Evolutionary conservation across 129 eudicot species (phyloP).

Genomic region (Silybum marianum): DNA sequence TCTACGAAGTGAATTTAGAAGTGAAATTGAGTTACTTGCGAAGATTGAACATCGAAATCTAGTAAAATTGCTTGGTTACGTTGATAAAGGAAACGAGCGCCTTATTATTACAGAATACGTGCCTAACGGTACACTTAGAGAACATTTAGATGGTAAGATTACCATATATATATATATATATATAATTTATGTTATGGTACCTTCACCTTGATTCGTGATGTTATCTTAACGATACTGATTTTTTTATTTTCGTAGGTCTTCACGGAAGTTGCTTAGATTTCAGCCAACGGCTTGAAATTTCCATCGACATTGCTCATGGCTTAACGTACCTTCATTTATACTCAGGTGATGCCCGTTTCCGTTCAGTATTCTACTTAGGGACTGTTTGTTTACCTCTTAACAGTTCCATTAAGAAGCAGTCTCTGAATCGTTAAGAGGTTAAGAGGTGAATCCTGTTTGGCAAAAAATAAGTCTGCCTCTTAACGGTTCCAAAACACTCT

Average conservation of each 20-base stretch:
- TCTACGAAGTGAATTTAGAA: slow-evolving; percentile 67
- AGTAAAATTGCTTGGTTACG: slow-evolving; percentile 83
- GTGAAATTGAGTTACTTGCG: slow-evolving; percentile 87
- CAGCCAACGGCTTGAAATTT: slow-evolving; percentile 84
- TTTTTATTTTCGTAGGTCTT: slow-evolving; percentile 43
- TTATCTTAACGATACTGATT: slow-evolving; percentile 18
- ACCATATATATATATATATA: not conserved
- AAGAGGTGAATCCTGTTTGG: no score
- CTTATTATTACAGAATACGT: slow-evolving; percentile 86
- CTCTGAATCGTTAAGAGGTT: no score
- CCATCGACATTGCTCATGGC: slow-evolving; percentile 89
- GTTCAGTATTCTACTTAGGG: not conserved
- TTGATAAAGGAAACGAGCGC: slow-evolving; percentile 86
- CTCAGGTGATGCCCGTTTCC: slow-evolving; percentile 51
- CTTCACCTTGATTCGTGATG: not conserved
- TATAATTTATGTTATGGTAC: no score
- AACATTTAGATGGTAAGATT: slow-evolving; percentile 89
- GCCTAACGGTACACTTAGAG: slow-evolving; percentile 93
- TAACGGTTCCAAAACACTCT: no score
- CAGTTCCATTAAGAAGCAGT: no score
- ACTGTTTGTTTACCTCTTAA: no score
- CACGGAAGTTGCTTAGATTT: slow-evolving; percentile 84
- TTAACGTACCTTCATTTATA: slow-evolving; percentile 87
- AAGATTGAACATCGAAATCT: slow-evolving; percentile 88
- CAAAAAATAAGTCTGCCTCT: no score